phyloP scores from a whole-genome alignment of 2,329 filamentous ascomycete species.

The Thelonectria blattea region DNA sequence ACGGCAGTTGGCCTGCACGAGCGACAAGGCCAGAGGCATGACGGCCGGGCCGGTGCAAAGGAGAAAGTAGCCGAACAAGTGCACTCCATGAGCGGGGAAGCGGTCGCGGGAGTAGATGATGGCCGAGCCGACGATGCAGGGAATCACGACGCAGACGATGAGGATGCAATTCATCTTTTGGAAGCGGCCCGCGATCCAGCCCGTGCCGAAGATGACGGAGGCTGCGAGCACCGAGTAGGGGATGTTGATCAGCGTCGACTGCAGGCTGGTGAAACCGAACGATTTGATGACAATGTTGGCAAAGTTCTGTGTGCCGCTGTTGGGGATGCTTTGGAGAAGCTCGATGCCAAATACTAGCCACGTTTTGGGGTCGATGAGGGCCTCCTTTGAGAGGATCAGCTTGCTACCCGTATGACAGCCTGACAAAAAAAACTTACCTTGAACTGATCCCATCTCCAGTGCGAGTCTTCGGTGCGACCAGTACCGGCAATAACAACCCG shows the following conservation, averaged over 20 bases:
- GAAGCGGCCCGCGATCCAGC: conserved; percentile 58
- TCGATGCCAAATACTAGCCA: conserved; percentile 63
- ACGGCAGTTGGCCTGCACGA: conserved; percentile 61
- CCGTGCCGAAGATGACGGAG: conserved; percentile 53
- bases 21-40: conserved; percentile 60
- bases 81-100: conserved; percentile 47
- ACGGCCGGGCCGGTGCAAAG: conserved; percentile 59
- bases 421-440: not conserved
- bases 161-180: conserved; percentile 59
- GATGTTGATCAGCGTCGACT: conserved; percentile 63
- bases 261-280: conserved; percentile 60
- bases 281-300: conserved; percentile 62
- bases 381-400: conserved; percentile 45
- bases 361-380: conserved; percentile 62
- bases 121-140: conserved; percentile 58
- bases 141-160: conserved; percentile 55
- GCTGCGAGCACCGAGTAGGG: conserved; percentile 62
- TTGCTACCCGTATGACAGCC: not conserved
- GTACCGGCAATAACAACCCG: conserved; percentile 58
- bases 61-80: conserved; percentile 64
- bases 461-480: conserved; percentile 55
- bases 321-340: conserved; percentile 61
- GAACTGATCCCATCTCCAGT: conserved; percentile 58
- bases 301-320: conserved; percentile 66
- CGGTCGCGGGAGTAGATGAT: conserved; percentile 56